phyloP scores from a whole-genome alignment of 257 asterid genomes.

The Solanum appendiculatum region DNA sequence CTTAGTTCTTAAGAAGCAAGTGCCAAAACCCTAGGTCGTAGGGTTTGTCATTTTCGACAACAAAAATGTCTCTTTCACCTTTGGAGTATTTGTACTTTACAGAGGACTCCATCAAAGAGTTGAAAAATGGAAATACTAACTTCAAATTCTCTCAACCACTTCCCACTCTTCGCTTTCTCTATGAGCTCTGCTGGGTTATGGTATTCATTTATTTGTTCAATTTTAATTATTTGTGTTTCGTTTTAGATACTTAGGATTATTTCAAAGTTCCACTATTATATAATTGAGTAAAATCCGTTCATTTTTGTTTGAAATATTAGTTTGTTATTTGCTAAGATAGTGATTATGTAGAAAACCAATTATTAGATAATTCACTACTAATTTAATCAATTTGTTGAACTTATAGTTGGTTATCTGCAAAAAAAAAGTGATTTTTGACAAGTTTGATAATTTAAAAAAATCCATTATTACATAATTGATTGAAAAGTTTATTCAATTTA shows the following conservation, averaged over 20 bases:
- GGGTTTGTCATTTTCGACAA: neutral
- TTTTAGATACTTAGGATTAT: neutral
- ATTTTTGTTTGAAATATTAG: neutral
- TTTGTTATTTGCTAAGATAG: neutral
- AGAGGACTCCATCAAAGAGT: conserved; percentile 63
- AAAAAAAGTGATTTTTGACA: neutral
- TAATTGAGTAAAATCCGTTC: neutral
- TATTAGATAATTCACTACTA: neutral
- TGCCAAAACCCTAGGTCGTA: neutral
- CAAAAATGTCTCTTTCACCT: conserved; percentile 57
- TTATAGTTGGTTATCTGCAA: neutral
- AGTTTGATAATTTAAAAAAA: neutral
- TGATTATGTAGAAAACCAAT: neutral
- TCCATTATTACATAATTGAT: neutral
- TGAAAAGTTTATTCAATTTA: neutral
- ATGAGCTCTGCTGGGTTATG: conserved; percentile 70
- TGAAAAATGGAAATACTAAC: conserved; percentile 49
- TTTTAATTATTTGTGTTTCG: neutral
- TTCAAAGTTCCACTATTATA: neutral
- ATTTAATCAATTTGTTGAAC: neutral
- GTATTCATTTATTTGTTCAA: conserved; percentile 18
- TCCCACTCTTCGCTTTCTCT: conserved; percentile 69
- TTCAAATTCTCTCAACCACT: conserved; percentile 57
- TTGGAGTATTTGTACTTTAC: conserved; percentile 55
- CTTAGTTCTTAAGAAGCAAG: neutral